A percentile compares a stretch with the other conserved stretches of the same genome.
These are phyloP conservation scores for Asterella californica DNA, from an alignment of 225 moss, liverwort and hornwort species.

Conservation along the genomic window DNA sequence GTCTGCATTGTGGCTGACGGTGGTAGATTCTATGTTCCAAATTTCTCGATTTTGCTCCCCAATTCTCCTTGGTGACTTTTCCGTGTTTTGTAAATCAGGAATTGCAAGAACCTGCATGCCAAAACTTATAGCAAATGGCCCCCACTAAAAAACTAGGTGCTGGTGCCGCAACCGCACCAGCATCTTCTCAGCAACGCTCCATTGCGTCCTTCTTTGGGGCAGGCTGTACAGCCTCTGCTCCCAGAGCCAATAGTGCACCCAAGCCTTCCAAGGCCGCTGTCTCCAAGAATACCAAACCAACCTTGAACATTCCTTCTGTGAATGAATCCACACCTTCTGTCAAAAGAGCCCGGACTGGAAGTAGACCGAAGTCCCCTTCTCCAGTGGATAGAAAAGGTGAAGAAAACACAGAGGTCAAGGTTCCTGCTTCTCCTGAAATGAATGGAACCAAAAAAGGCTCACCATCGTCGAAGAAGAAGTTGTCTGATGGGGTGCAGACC, in stretches of 20 bases:
- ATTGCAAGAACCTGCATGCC: neutral
- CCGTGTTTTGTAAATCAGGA: neutral
- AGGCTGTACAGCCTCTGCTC: conserved; percentile 22
- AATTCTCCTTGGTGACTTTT: neutral
- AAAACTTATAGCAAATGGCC: conserved; percentile 21
- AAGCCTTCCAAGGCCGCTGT: neutral
- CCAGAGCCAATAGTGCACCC: neutral
- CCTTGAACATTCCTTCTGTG: conserved; percentile 20
- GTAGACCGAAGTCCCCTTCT: conserved; percentile 2
- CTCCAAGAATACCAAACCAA: neutral
- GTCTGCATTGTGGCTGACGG: neutral
- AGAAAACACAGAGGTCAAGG: neutral
- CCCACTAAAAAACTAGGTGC: conserved; percentile 28
- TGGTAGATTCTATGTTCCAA: neutral
- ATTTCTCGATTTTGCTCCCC: neutral
- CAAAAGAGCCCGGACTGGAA: conserved; percentile 20
- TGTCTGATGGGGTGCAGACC: conserved; percentile 26
- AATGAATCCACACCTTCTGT: conserved; percentile 18
- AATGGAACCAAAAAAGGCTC: neutral
- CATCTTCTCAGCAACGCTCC: conserved; percentile 38
- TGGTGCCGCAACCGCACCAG: conserved; percentile 6
- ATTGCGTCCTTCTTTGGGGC: conserved; percentile 43
- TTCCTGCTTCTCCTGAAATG: conserved; percentile 23
- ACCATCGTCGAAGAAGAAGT: conserved; percentile 10
- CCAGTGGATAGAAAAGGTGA: neutral